Base-by-base conservation (phyloP, 441 rosid genomes). In the Cnidoscolus chayamansa region DNA sequence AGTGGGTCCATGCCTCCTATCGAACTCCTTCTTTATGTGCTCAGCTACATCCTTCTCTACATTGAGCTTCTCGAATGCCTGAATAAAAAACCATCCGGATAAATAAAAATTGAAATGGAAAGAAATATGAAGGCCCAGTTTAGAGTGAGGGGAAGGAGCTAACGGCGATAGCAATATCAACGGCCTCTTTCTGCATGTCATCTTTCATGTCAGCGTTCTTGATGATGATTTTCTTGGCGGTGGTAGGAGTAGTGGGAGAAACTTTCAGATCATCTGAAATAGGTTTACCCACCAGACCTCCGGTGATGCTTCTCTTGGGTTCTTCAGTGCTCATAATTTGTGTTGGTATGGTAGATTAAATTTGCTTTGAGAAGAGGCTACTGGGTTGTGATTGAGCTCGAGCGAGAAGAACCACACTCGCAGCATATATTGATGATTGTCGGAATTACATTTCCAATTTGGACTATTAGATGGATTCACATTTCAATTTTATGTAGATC, bases 131-230 rank as follows among this genome's bases (percentile, higher is more conserved):
- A 12, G 63, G 17, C 12, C 7, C 4, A 40, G 45, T 5, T 3
- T 11, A 15, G 7, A 31, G 68, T 70, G 63, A 53, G 75, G 51
- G 12, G 57, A 30, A 67, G 66, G 64, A 62, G 49, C 75, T 79
- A 74, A 95, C 99, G 31, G 89, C 80, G 75, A 89, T 77, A 69
- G 99, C 94, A 70, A 95, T 86, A 7, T 91, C 92, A 63, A 95
- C 78, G 37, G 98, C 99, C 57, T 95, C 99, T 63, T 86, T 90
- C 81, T 95, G 99, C 95, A 91, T 77, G 73, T 89, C 96, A 0
- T 93, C 98, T 78, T 90, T 95, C 99, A 95, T 95, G 84, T 95
- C 99, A 76, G 98, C 98, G 81, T 94, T 95, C 83, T 93, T 95
- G 76, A 95, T 82, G 75, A 84, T 74, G 83, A 90, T 81, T 84